Conservation (phyloP, 169 alveolate genomes). For the Theileria annulata region DNA sequence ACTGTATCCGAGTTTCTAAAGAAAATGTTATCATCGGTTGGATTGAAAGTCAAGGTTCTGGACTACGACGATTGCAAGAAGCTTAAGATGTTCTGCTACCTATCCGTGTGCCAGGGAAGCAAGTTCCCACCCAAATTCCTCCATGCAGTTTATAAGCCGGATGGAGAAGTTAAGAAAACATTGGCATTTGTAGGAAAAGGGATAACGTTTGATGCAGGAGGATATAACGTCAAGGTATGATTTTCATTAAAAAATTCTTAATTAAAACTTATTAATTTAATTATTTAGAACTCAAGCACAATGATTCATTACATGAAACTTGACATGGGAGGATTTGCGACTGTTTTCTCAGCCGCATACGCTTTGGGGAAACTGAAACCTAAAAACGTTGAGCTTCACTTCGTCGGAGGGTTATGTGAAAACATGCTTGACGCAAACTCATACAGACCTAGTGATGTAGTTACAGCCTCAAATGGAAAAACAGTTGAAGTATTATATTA, state of each 20-base stretch:
- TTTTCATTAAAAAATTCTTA: background rate
- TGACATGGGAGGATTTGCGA: constrained; percentile 89
- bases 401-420: constrained; percentile 87
- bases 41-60: constrained; percentile 74
- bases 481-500: constrained; percentile 82
- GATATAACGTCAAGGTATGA: constrained; percentile 84
- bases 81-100: constrained; percentile 84
- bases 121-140: constrained; percentile 83
- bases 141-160: constrained; percentile 78
- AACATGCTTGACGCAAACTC: constrained; percentile 87
- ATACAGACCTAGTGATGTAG: constrained; percentile 92
- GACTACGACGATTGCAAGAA: constrained; percentile 80
- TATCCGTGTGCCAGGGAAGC: constrained; percentile 87
- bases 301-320: constrained; percentile 80
- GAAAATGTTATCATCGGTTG: constrained; percentile 70
- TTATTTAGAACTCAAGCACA: constrained; percentile 57
- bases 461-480: constrained; percentile 91
- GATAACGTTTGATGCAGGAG: constrained; percentile 91
- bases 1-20: constrained; percentile 73
- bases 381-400: constrained; percentile 82
- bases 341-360: constrained; percentile 86
- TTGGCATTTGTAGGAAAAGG: constrained; percentile 94
- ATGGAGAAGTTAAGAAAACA: constrained; percentile 65
- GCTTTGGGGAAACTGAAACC: constrained; percentile 82
- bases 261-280: background rate